Conservation (phyloP, 345 rosid species). For the Linum lewisii region DNA sequence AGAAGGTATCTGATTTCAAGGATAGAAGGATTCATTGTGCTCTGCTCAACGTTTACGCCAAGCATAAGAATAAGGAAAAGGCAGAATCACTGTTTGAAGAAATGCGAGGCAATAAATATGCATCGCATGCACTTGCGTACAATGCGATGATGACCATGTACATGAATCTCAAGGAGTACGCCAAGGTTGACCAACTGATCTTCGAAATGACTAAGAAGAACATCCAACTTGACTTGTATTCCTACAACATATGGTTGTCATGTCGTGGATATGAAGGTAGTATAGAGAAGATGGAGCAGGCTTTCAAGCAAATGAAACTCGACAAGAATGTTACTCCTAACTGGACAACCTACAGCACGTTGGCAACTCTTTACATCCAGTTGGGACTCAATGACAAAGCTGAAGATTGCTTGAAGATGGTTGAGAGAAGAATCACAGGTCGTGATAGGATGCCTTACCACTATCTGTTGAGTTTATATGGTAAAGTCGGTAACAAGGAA, state of each 20-base stretch:
- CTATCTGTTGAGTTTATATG: conserved; percentile 77
- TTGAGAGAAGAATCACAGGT: conserved; percentile 76
- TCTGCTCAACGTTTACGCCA: conserved; percentile 69
- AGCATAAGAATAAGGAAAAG: conserved; percentile 46
- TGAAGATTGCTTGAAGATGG: conserved; percentile 66
- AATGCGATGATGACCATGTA: conserved; percentile 97
- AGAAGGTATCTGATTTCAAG: conserved; percentile 45
- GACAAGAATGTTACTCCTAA: conserved; percentile 52
- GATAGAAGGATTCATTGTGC: conserved; percentile 82
- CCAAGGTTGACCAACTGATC: conserved; percentile 55
- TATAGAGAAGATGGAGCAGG: conserved; percentile 62
- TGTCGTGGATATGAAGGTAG: conserved; percentile 64
- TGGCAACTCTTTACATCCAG: conserved; percentile 84
- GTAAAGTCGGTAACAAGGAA: conserved; percentile 54
- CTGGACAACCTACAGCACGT: conserved; percentile 91
- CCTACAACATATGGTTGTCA: conserved; percentile 93
- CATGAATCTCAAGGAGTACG: conserved; percentile 70
- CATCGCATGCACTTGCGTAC: conserved; percentile 59
- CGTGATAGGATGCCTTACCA: conserved; percentile 77
- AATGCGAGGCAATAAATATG: conserved; percentile 64
- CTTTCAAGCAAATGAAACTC: conserved; percentile 59
- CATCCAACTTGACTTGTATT: conserved; percentile 61
- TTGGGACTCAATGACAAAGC: conserved; percentile 66
- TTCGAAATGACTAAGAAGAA: conserved; percentile 73
- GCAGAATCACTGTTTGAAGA: conserved; percentile 55